A percentile compares a stretch with the other conserved stretches of the same genome.
phyloP scores from a whole-genome alignment of 768 basidiomycete genomes.

The Dioszegia aurantiaca region DNA sequence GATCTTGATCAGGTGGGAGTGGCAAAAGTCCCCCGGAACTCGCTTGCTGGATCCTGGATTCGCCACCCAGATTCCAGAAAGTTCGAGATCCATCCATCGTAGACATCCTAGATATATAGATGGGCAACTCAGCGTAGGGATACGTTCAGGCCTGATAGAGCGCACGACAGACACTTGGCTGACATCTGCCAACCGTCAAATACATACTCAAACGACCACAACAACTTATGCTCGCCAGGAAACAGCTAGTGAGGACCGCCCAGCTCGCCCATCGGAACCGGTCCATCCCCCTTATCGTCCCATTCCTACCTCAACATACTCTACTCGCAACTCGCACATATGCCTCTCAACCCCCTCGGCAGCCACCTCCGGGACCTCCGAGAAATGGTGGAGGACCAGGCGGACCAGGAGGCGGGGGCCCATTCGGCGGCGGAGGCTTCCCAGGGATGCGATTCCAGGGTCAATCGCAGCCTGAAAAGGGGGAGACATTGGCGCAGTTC shows the following conservation, averaged over 20 bases:
- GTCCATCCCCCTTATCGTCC: not conserved
- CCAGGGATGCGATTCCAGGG: constrained; percentile 46
- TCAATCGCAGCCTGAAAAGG: constrained; percentile 58
- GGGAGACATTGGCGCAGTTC: constrained; percentile 80
- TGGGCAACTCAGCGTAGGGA: no score
- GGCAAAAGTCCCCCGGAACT: not conserved
- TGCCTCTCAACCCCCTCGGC: constrained; percentile 29
- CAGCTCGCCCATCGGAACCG: constrained; percentile 15
- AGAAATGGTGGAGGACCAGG: constrained; percentile 3
- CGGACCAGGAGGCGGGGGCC: constrained; percentile 3
- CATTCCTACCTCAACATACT: not conserved
- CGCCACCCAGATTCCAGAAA: constrained; percentile 1
- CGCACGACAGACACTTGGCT: no score
- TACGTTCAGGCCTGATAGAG: no score
- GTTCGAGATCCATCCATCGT: not conserved
- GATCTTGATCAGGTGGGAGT: no score
- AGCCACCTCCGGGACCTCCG: constrained; percentile 23
- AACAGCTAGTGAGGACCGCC: constrained; percentile 27
- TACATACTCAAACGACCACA: no score
- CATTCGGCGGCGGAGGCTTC: constrained; percentile 27
- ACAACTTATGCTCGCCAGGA: constrained; percentile 26
- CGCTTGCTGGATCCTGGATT: no score
- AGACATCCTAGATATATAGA: no score
- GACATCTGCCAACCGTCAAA: no score
- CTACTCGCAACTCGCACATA: constrained; percentile 18